Evolutionary conservation across 495 filamentous ascomycete species (phyloP), one percentile per base, ranked within the genome.

Genomic region (Neurospora cerealis): DNA sequence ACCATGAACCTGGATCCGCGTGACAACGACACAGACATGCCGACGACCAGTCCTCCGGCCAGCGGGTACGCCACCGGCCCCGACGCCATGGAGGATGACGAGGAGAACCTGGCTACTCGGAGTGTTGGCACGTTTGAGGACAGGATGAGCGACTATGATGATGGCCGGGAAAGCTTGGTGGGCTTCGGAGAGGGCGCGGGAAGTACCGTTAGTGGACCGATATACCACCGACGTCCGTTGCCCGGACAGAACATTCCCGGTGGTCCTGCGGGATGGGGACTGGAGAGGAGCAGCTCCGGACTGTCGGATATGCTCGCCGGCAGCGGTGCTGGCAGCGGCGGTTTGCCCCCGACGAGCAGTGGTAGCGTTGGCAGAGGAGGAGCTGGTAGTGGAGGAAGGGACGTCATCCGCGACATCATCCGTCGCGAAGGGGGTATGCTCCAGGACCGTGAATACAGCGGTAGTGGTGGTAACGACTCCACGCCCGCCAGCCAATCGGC

Each of bases 111-210:
- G 24, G 74, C 80, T 0, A 80, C 78, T 38, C 88, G 88, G 72
- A 89, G 87, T 38, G 88, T 91, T 48, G 89, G 91, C 70, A 89
- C 87, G 5, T 86, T 85, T 36, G 87, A 91, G 24, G 90, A 93
- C 73, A 91, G 90, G 75, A 89, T 94, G 85, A 93, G 91, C 74
- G 94, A 97, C 75, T 66, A 66, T 2, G 54, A 66, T 66, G 93
- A 95, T 76, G 85, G 83, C 2, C 82, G 76, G 38, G 92, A 89
- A 0, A 91, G 88, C 77, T 83, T 97, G 37, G 94, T 96, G 10
- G 94, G 89, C 0, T 96, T 96, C 73, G 94, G 94, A 70, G 94
- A 97, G 79, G 93, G 93, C 9, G 93, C 94, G 15, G 91, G 90
- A 72, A 95, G 90, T 77, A 94, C 91, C 0, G 87, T 92, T 71